A percentile compares a stretch with the other conserved stretches of the same genome.
Evolutionary conservation across 352 stramenopile species (phyloP).

Genomic region (Phytophthora tubulina): DNA sequence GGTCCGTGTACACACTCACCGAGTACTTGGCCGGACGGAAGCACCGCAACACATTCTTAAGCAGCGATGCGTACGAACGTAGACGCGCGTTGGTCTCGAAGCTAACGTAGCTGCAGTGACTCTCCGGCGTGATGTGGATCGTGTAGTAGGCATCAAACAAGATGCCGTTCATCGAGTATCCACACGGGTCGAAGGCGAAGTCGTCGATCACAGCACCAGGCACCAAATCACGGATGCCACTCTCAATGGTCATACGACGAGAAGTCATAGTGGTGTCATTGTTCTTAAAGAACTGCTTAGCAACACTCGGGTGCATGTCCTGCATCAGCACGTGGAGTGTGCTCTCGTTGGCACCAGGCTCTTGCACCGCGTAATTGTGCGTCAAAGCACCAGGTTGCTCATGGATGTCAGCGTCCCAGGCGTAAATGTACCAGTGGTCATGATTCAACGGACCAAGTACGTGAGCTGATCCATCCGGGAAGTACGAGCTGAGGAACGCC

Average conservation of each 20-base stretch:
- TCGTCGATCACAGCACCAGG: conserved; percentile 96
- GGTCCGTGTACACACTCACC: conserved; percentile 97
- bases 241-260: conserved; percentile 94
- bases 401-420: conserved; percentile 94
- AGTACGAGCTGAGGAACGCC: conserved; percentile 94
- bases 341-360: conserved; percentile 58
- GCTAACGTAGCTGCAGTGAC: conserved; percentile 96
- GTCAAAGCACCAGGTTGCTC: conserved; percentile 30
- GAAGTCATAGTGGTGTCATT: conserved; percentile 74
- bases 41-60: conserved; percentile 98
- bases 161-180: conserved; percentile 99
- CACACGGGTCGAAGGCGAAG: conserved; percentile 98
- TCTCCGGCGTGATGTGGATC: conserved; percentile 99
- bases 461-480: conserved; percentile 86
- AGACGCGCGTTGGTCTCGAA: conserved; percentile 98
- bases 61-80: conserved; percentile 89
- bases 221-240: conserved; percentile 95
- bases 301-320: conserved; percentile 84
- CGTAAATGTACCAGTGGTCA: conserved; percentile 99
- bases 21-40: conserved; percentile 98
- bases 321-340: conserved; percentile 89
- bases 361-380: conserved; percentile 29
- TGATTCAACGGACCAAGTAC: conserved; percentile 95
- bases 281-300: conserved; percentile 90
- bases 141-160: conserved; percentile 98